A percentile compares a stretch with the other conserved stretches of the same genome.
phyloP scores from a whole-genome alignment of 2,329 filamentous ascomycete genomes.

The Aaosphaeria pasadenensis region DNA sequence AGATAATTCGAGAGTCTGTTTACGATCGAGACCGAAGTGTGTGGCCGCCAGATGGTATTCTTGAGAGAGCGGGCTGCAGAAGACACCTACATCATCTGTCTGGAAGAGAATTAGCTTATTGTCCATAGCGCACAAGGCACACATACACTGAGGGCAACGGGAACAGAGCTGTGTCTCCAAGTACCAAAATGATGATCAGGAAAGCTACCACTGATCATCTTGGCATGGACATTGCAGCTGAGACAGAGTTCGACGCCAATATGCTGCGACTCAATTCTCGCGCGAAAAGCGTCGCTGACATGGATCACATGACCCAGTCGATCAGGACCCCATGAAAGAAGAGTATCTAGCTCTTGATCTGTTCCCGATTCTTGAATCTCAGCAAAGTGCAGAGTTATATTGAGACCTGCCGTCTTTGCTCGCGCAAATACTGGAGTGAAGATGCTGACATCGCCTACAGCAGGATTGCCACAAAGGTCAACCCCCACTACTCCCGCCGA shows the following conservation, averaged over 20 bases:
- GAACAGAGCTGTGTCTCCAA: constrained; percentile 59
- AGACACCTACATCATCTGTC: constrained; percentile 84
- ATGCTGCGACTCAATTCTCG: constrained; percentile 51
- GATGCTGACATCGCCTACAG: constrained; percentile 57
- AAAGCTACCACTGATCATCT: constrained; percentile 65
- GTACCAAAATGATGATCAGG: constrained; percentile 73
- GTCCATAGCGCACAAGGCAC: neutral
- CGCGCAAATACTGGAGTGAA: constrained; percentile 59
- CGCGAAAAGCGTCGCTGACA: constrained; percentile 59
- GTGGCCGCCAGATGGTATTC: constrained; percentile 72
- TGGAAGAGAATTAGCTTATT: constrained; percentile 30
- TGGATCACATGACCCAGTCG: constrained; percentile 78
- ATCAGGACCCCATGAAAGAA: constrained; percentile 65
- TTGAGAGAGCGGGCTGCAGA: constrained; percentile 71
- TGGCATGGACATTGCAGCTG: constrained; percentile 76
- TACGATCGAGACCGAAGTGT: constrained; percentile 60
- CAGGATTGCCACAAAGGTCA: constrained; percentile 76
- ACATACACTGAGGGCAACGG: constrained; percentile 66
- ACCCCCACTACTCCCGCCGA: constrained; percentile 64
- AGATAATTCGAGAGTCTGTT: constrained; percentile 55
- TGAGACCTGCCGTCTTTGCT: constrained; percentile 56
- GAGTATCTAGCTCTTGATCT: constrained; percentile 58
- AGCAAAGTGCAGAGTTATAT: constrained; percentile 74
- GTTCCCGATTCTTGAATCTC: constrained; percentile 60
- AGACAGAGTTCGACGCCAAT: constrained; percentile 74